Base-by-base conservation (phyloP, 805 yeast species). In the Tetrapisispora arboricola region DNA sequence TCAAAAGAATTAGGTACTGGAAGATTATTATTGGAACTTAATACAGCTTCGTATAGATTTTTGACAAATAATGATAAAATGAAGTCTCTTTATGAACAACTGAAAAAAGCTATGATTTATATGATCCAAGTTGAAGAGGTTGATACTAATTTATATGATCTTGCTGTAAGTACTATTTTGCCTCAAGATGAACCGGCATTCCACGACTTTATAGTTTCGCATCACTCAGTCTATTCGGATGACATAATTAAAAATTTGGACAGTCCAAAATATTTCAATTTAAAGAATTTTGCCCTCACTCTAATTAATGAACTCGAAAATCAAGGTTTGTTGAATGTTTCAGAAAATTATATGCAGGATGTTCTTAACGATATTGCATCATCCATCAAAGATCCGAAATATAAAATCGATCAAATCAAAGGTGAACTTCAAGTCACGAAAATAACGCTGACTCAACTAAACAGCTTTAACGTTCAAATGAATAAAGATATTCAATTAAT, bases 341-440 rank as follows among this genome's bases (percentile, higher is more conserved):
- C 70, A 2, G 54, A 50, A 25, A 76, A 85, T 54, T 76, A 81
- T 16, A 85, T 78, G 59, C 97, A 92, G 56, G 78, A 74, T 18
- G 55, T 92, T 12, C 62, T 92, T 44, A 86, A 87, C 53, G 85
- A 84, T 47, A 80, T 92, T 46, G 94, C 96, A 0, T 63, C 71
- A 40, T 96, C 90, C 47, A 85, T 92, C 47, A 63, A 61, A 45
- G 71, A 76, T 41, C 76, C 76, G 44, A 68, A 69, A 40, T 71
- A 72, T 46, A 70, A 73, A 17, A 64, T 79, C 33, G 46, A 67
- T n/a, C 60, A 67, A 30, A 63, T 78, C 19, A 55, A 60, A 39
- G 64, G 66, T 29, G 80, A 75, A 46, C 55, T 76, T 41, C 58
- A 62, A 17, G 55, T 65, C 17, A 68, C 76, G 6, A 57, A 63